Base-by-base conservation (phyloP, 2,329 filamentous ascomycete species). In the Paracorniculantispora psalliotae region DNA sequence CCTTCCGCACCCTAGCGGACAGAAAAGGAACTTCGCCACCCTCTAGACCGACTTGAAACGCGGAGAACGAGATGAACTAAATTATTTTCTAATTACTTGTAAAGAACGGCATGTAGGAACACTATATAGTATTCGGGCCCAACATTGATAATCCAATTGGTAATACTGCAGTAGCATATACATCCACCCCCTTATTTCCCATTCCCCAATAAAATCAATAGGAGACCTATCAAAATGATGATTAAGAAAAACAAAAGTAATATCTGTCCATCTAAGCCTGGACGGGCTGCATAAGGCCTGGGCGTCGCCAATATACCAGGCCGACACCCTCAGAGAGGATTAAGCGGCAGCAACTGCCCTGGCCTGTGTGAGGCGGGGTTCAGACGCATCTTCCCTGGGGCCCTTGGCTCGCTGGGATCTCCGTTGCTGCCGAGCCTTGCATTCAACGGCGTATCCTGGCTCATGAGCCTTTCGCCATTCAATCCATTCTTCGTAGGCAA, bases 391-490 rank as follows among this genome's bases (percentile, higher is more conserved):
- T 4, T 52, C 33, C 43, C 48, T 62, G n/a, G 26, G 37, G 15
- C 25, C 44, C 21, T 61, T 48, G 33, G 63, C 63, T 23, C 71
- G 65, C 57, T 72, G 71, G 25, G 67, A 69, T 53, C 75, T 69
- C 25, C 69, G 66, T 59, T 75, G 74, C 63, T 80, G 77, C 49
- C 77, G 69, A 43, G 69, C 68, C 61, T 77, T 77, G 67, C 78
- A 80, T 63, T 74, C 70, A 60, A 75, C 63, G 25, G 78, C 77
- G 63, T 80, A 80, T 2, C 76, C 77, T 6, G 78, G 78, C 62
- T 79, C 75, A 49, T 75, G 74, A 23, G 75, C 75, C 62, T 80
- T 80, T 59, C 77, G 74, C 73, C 74, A 78, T 65, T 80, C 78
- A 35, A 80, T 74, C 63, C 73, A 80, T 37, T 72, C 75, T 66